A percentile compares a stretch with the other conserved stretches of the same genome.
phyloP scores from a whole-genome alignment of 805 yeast species.

The Yarrowia sp. region DNA sequence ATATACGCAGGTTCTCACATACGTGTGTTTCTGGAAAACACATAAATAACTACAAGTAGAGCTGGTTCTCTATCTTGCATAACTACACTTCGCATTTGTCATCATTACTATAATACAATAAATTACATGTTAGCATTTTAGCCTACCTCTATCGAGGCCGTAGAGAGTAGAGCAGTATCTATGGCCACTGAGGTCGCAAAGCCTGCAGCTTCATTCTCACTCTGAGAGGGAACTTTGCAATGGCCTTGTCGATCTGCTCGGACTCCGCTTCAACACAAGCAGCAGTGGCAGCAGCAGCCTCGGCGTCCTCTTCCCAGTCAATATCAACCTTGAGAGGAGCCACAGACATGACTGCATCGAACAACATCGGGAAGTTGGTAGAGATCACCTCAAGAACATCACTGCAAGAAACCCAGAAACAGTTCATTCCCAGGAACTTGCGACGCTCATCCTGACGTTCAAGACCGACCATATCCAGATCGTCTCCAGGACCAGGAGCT shows the following conservation, averaged over 20 bases:
- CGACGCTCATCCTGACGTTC: constrained; percentile 34
- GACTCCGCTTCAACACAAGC: constrained; percentile 29
- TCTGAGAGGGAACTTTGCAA: constrained; percentile 21
- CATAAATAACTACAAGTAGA: no score
- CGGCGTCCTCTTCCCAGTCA: constrained; percentile 35
- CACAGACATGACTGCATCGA: constrained; percentile 32
- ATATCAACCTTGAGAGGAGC: constrained; percentile 31
- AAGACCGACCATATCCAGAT: constrained; percentile 11
- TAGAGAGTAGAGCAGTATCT: no score
- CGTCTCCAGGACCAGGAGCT: constrained; percentile 39
- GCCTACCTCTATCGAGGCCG: not conserved
- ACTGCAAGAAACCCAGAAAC: constrained; percentile 34
- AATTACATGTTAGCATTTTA: constrained; percentile 38
- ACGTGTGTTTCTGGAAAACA: no score
- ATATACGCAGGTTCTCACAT: no score
- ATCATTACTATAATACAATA: constrained; percentile 37
- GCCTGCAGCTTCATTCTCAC: constrained; percentile 37
- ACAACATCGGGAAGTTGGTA: constrained; percentile 8
- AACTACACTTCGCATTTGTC: no score
- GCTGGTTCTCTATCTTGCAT: no score
- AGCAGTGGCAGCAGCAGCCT: constrained; percentile 15
- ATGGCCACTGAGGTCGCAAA: constrained; percentile 28
- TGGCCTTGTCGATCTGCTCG: constrained; percentile 29
- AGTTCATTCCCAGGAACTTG: constrained; percentile 37
- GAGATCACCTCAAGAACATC: constrained; percentile 29